Base-by-base conservation (phyloP, 441 rosid genomes). In the Brassica hybrid region DNA sequence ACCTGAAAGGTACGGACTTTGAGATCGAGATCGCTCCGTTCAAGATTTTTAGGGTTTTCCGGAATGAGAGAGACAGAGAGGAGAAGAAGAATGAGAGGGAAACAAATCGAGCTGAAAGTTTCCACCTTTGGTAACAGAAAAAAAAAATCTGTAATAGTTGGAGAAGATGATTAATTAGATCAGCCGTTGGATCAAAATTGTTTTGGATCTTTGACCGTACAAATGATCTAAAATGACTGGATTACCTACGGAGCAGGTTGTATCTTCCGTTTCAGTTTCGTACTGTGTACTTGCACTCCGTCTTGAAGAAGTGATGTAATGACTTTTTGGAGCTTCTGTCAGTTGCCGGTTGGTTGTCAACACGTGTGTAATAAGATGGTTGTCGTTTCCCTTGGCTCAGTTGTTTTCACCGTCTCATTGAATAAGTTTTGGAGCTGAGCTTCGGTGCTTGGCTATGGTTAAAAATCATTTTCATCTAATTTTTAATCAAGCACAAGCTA, bases 71-170 rank as follows among this genome's bases (percentile, higher is more conserved):
- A 36, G 43, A 36, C 2, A 34, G 9, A 41, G 50, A 43, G 6
- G 11, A 12, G 12, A 3, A 13, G 54, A 45, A 13, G 48, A 41
- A 10, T 45, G 54, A 48, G 54, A 48, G 54, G 54, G 54, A 48
- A 48, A 48, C 54, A 48, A n/a, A 48, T n/a, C 54, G 54, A 48
- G 54, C 54, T 48, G 34, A 48, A 48, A 48, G 54, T 48, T 48
- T 48, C 17, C 54, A 48, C 17, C 54, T 48, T 48, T 48, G 54
- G 54, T 48, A 5, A 48, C 13, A 3, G 1, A 43, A 43, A 30
- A 1, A n/a, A 48, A n/a, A 48, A 48, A 48, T 48, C 54, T 13
- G 54, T 48, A 13, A n/a, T 5, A 48, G 54, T n/a, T 5, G 13
- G 54, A 48, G 54, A 48, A 48, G 17, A 48, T 48, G 54, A 48